phyloP scores from a whole-genome alignment of 1,284 basidiomycete genomes.

The Wallemia mellicola region DNA sequence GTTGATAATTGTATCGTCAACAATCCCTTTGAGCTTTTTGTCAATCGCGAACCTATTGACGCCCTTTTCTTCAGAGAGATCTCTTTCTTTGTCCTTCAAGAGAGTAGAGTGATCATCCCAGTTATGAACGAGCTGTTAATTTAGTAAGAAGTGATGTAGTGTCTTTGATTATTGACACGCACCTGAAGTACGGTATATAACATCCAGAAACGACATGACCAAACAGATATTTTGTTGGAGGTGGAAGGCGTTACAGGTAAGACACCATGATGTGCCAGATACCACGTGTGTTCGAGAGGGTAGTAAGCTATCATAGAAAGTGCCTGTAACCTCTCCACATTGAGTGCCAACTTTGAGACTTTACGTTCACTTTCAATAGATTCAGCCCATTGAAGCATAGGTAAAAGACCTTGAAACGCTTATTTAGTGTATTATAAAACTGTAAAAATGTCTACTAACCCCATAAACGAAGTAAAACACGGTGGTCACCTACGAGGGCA shows the following conservation, averaged over 20 bases:
- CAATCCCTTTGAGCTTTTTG: constrained; percentile 21
- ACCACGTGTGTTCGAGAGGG: constrained; percentile 46
- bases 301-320: constrained; percentile 59
- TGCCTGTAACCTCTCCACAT: constrained; percentile 47
- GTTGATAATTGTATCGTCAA: constrained; percentile 42
- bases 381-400: constrained; percentile 10
- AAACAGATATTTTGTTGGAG: constrained; percentile 26
- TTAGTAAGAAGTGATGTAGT: too few species aligned
- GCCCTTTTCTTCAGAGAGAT: constrained; percentile 4
- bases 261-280: constrained; percentile 31
- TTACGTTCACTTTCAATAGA: constrained; percentile 7
- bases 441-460: background rate
- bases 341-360: constrained; percentile 16
- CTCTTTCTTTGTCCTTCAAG: constrained; percentile 22
- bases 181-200: constrained; percentile 41
- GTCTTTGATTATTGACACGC: constrained; percentile 20
- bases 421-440: background rate
- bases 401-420: constrained; percentile 6
- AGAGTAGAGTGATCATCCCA: constrained; percentile 25
- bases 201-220: constrained; percentile 48
- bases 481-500: background rate
- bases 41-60: constrained; percentile 12
- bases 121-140: constrained; percentile 20
- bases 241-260: constrained; percentile 20
- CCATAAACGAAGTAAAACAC: background rate